Conservation (phyloP, 352 stramenopile species). For the Phytophthora cryptogea region DNA sequence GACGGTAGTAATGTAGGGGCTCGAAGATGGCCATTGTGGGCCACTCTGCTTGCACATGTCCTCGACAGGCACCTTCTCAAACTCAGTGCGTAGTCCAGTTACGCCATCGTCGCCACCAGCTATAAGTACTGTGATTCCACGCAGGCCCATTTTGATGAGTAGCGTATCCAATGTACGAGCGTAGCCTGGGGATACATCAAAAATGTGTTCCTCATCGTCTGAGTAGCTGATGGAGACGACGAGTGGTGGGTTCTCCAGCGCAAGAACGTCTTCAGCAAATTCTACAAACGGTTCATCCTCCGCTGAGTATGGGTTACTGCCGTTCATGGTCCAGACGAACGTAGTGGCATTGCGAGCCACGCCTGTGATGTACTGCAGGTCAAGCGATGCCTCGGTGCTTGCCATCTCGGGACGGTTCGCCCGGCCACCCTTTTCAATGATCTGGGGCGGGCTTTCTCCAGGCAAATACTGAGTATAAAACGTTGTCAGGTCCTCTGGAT, state of each 20-base stretch:
- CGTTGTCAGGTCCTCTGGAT: constrained; percentile 48
- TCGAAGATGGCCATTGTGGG: constrained; percentile 79
- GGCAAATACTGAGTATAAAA: constrained; percentile 68
- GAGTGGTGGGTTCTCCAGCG: constrained; percentile 68
- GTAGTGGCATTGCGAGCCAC: constrained; percentile 79
- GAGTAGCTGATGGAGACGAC: constrained; percentile 92
- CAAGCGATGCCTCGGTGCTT: constrained; percentile 83
- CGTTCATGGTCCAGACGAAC: constrained; percentile 81
- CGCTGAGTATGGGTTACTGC: constrained; percentile 84
- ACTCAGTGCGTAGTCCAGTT: constrained; percentile 69
- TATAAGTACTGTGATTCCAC: constrained; percentile 87
- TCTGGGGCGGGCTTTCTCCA: constrained; percentile 41
- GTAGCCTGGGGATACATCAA: constrained; percentile 71
- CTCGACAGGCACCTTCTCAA: constrained; percentile 52
- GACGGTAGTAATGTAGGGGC: constrained; percentile 91
- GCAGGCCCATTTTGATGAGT: constrained; percentile 89
- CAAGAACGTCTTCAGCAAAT: constrained; percentile 72
- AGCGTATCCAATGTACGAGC: constrained; percentile 83
- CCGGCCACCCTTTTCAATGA: constrained; percentile 63
- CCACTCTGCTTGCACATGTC: constrained; percentile 68
- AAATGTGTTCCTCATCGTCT: constrained; percentile 90
- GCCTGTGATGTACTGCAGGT: constrained; percentile 92
- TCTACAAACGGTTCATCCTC: constrained; percentile 88
- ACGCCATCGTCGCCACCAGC: constrained; percentile 89
- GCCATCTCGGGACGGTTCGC: constrained; percentile 42